A percentile compares a stretch with the other conserved stretches of the same genome.
Conservation (phyloP, 2,329 filamentous ascomycete genomes). For the Microsporum audouinii region DNA sequence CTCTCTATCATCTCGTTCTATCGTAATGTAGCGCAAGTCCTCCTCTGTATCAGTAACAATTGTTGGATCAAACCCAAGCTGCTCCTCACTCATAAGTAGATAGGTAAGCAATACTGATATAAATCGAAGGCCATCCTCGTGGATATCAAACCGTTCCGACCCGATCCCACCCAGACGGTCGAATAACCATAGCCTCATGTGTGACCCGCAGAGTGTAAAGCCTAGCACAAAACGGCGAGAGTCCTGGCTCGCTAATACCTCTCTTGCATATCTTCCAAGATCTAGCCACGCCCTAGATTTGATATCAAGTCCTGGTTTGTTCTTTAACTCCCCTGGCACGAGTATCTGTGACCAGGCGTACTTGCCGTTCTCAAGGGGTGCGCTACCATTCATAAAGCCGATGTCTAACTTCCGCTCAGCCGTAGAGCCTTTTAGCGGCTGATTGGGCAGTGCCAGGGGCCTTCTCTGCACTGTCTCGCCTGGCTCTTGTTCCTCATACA, state of each 20-base stretch:
- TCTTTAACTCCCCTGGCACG: conserved; percentile 29
- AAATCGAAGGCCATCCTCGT: conserved; percentile 8
- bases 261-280: conserved; percentile 8
- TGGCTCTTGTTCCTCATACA: conserved; percentile 12
- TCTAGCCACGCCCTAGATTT: conserved; percentile 26
- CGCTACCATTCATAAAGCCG: conserved; percentile 24
- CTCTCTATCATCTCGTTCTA: conserved; percentile 13
- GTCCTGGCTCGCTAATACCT: conserved; percentile 8
- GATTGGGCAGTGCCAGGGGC: conserved; percentile 16
- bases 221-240: conserved; percentile 32
- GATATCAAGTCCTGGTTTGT: conserved; percentile 18
- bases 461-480: conserved; percentile 5
- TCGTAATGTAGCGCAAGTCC: conserved; percentile 6
- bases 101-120: conserved; percentile 4
- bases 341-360: conserved; percentile 36
- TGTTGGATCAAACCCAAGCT: conserved; percentile 38
- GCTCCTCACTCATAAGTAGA: conserved; percentile 29
- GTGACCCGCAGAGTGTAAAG: conserved; percentile 39
- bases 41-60: conserved; percentile 22
- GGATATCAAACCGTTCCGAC: conserved; percentile 21
- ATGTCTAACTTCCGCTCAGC: conserved; percentile 26
- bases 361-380: conserved; percentile 15
- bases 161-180: conserved; percentile 37
- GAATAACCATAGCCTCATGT: conserved; percentile 40
- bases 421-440: conserved; percentile 22